A percentile compares a stretch with the other conserved stretches of the same genome.
Evolutionary conservation across 2,329 filamentous ascomycete species (phyloP).

Genomic region (Rhytidhysteron rufulum): DNA sequence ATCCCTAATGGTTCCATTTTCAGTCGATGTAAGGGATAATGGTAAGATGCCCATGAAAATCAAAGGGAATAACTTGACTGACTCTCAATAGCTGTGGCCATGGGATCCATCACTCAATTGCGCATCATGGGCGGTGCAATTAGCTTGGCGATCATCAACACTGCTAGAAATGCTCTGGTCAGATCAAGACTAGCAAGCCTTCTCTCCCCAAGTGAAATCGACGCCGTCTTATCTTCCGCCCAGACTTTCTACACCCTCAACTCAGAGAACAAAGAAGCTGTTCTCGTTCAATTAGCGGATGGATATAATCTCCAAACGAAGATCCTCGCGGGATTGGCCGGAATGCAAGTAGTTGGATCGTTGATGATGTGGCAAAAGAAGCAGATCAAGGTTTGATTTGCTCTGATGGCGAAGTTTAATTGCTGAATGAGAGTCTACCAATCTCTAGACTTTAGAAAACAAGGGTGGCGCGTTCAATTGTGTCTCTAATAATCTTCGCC

Average conservation of each 20-base stretch:
- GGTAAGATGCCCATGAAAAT: conserved; percentile 5
- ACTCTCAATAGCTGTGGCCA: conserved; percentile 6
- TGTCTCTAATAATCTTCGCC: conserved; percentile 1
- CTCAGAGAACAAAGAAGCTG: neutral
- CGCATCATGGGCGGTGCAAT: conserved; percentile 10
- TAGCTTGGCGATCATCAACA: conserved; percentile 6
- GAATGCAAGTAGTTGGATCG: conserved; percentile 7
- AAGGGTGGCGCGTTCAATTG: neutral
- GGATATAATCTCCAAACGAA: conserved; percentile 14
- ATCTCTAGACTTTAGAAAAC: too few species aligned
- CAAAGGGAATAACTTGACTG: neutral
- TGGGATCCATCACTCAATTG: conserved; percentile 10
- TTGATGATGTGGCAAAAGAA: conserved; percentile 7
- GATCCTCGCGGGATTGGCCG: conserved; percentile 11
- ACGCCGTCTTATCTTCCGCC: neutral
- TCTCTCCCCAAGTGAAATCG: neutral
- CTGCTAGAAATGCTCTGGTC: neutral
- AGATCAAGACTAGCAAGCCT: neutral
- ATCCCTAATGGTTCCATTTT: conserved; percentile 8
- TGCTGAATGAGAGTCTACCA: too few species aligned
- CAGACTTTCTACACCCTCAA: neutral
- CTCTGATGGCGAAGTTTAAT: too few species aligned
- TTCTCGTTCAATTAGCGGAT: conserved; percentile 6
- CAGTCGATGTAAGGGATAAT: conserved; percentile 11
- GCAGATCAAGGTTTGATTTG: neutral